These are phyloP conservation scores for Coniochaeta pulveracea DNA, from an alignment of 2,329 filamentous ascomycete species.

Conservation along the genomic window DNA sequence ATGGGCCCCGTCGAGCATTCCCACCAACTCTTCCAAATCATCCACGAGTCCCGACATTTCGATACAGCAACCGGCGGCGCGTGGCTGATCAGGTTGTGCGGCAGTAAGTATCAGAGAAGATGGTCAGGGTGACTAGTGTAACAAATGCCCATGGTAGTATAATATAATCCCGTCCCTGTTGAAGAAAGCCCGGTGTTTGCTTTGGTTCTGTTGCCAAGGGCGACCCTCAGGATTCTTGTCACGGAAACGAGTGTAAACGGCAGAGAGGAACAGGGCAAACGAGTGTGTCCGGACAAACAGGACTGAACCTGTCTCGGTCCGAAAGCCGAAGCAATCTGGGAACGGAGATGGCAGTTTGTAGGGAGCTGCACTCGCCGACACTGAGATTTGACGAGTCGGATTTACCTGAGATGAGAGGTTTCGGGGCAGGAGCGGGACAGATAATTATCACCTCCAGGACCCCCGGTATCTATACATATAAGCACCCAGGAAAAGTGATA, in stretches of 20 bases:
- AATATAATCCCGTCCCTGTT: too few species aligned
- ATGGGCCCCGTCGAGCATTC: slow-evolving; percentile 4
- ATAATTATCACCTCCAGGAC: background rate
- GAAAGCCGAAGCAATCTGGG: background rate
- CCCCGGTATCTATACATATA: slow-evolving; percentile 4
- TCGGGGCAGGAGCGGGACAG: background rate
- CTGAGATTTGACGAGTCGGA: slow-evolving; percentile 6
- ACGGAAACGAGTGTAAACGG: slow-evolving; percentile 4
- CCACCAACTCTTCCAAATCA: too few species aligned
- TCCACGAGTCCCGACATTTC: too few species aligned
- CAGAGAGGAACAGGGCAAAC: slow-evolving; percentile 5
- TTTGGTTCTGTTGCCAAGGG: too few species aligned
- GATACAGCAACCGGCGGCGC: too few species aligned
- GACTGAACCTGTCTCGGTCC: slow-evolving; percentile 5
- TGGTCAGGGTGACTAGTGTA: background rate
- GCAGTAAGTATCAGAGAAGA: background rate
- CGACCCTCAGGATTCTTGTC: too few species aligned
- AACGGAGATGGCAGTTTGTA: slow-evolving; percentile 2
- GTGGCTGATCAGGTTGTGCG: background rate
- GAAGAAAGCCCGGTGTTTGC: too few species aligned
- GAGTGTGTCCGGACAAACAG: slow-evolving; percentile 4
- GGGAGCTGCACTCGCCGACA: slow-evolving; percentile 2
- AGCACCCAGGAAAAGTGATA: slow-evolving; percentile 4
- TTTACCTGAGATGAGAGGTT: background rate
- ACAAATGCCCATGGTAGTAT: too few species aligned